These are phyloP conservation scores for Lactarius trivialis DNA, from an alignment of 768 basidiomycete species.

Conservation along the genomic window DNA sequence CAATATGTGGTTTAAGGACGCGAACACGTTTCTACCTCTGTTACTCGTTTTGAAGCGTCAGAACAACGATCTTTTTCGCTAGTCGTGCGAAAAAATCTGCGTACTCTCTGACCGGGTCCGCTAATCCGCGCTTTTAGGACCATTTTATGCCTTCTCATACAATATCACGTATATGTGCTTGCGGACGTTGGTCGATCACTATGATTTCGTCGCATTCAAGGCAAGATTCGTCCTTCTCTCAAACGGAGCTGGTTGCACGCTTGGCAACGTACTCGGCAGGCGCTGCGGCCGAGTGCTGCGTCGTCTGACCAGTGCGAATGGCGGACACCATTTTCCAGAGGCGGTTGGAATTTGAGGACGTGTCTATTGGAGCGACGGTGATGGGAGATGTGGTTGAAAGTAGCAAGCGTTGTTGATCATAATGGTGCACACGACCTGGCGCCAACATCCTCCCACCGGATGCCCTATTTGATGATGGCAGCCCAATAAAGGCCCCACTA, in stretches of 20 bases:
- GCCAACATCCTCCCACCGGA: too few species aligned
- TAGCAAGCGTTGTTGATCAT: too few species aligned
- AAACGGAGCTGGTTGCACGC: slow-evolving; percentile 54
- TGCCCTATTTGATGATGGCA: too few species aligned
- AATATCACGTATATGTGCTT: slow-evolving; percentile 68
- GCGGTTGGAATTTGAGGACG: too few species aligned
- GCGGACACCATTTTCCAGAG: slow-evolving; percentile 57
- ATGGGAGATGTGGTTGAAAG: too few species aligned
- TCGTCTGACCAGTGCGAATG: slow-evolving; percentile 38
- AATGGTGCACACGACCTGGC: too few species aligned
- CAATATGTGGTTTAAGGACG: slow-evolving; percentile 55
- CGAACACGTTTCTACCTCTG: slow-evolving; percentile 70
- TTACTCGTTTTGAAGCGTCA: slow-evolving; percentile 46
- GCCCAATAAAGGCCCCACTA: too few species aligned
- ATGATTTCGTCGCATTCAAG: slow-evolving; percentile 60
- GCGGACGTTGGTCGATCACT: slow-evolving; percentile 55
- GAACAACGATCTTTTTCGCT: too few species aligned
- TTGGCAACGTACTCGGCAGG: slow-evolving; percentile 52
- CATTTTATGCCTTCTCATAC: slow-evolving; percentile 67
- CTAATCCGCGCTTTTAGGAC: slow-evolving; percentile 35
- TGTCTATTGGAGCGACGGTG: too few species aligned
- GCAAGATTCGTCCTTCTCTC: slow-evolving; percentile 73
- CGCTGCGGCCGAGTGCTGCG: slow-evolving; percentile 45
- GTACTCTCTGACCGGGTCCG: background rate
- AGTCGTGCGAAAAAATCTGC: slow-evolving; percentile 35